A percentile compares a stretch with the other conserved stretches of the same genome.
Conservation (phyloP, 1,139 yeast genomes). For the Yamadazyma pseudoaaseri region DNA sequence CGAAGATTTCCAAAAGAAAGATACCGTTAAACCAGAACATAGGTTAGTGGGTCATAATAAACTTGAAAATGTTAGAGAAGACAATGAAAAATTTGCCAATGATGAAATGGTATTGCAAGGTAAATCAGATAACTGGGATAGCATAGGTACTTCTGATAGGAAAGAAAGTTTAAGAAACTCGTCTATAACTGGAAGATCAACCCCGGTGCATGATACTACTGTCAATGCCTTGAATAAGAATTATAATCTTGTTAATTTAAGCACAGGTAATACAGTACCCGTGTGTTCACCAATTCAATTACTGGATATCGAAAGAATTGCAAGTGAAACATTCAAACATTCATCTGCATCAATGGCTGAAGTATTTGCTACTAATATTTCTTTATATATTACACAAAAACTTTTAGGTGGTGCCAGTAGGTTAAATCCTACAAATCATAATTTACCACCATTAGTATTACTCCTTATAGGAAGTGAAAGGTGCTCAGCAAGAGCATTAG, state of each 20-base stretch:
- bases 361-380: conserved; percentile 68
- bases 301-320: conserved; percentile 69
- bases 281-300: conserved; percentile 79
- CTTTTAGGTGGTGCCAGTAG: conserved; percentile 70
- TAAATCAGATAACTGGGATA: conserved; percentile 59
- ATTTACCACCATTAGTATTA: conserved; percentile 75
- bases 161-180: conserved; percentile 10
- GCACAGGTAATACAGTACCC: conserved; percentile 39
- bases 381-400: conserved; percentile 52
- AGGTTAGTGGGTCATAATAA: conserved; percentile 79
- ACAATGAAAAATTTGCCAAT: conserved; percentile 54
- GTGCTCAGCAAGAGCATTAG: conserved; percentile 74
- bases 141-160: conserved; percentile 25
- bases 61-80: conserved; percentile 32
- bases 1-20: conserved; percentile 68
- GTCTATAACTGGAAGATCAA: conserved; percentile 16
- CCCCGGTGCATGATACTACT: conserved; percentile 12
- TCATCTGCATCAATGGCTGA: conserved; percentile 56
- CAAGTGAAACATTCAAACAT: conserved; percentile 54
- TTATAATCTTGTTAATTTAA: conserved; percentile 14
- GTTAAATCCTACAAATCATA: conserved; percentile 60
- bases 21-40: conserved; percentile 56
- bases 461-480: conserved; percentile 71
- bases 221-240: conserved; percentile 5
- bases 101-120: conserved; percentile 68